These are phyloP conservation scores for Crucibulum laeve DNA, from an alignment of 768 basidiomycete genomes.

Conservation along the genomic window DNA sequence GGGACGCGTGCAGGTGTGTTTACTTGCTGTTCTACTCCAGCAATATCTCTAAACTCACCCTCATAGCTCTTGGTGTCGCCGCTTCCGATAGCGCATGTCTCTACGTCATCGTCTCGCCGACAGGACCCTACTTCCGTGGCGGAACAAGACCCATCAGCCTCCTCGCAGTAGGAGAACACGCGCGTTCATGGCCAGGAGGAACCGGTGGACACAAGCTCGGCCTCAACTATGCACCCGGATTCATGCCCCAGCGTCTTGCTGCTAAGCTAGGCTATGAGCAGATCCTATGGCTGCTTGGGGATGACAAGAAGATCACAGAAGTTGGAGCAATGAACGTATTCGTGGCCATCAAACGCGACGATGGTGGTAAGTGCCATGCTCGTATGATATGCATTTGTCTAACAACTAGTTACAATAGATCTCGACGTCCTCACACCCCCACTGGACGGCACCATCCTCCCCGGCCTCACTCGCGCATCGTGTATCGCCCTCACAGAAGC, in stretches of 20 bases:
- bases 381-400: background rate
- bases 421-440: slow-evolving; percentile 80
- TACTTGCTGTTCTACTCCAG: slow-evolving; percentile 26
- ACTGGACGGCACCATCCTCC: slow-evolving; percentile 83
- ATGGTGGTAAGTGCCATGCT: slow-evolving; percentile 42
- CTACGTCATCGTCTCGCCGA: slow-evolving; percentile 68
- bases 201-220: slow-evolving; percentile 81
- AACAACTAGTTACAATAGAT: slow-evolving; percentile 26
- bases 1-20: slow-evolving; percentile 39
- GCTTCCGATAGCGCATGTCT: slow-evolving; percentile 72
- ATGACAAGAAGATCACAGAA: slow-evolving; percentile 45
- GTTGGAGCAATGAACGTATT: slow-evolving; percentile 85
- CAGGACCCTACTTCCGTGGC: slow-evolving; percentile 73
- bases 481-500: slow-evolving; percentile 60
- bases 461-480: slow-evolving; percentile 86
- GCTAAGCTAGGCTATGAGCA: slow-evolving; percentile 69
- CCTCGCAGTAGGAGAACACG: slow-evolving; percentile 35
- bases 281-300: slow-evolving; percentile 73
- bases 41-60: slow-evolving; percentile 18
- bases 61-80: slow-evolving; percentile 50
- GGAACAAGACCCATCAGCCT: slow-evolving; percentile 53
- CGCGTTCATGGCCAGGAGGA: slow-evolving; percentile 51
- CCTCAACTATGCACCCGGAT: slow-evolving; percentile 57
- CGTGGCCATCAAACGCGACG: slow-evolving; percentile 52
- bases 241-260: slow-evolving; percentile 64